Evolutionary conservation across 495 filamentous ascomycete species (phyloP), one percentile per base, ranked within the genome.

Genomic region (Aspergillus nanangensis): DNA sequence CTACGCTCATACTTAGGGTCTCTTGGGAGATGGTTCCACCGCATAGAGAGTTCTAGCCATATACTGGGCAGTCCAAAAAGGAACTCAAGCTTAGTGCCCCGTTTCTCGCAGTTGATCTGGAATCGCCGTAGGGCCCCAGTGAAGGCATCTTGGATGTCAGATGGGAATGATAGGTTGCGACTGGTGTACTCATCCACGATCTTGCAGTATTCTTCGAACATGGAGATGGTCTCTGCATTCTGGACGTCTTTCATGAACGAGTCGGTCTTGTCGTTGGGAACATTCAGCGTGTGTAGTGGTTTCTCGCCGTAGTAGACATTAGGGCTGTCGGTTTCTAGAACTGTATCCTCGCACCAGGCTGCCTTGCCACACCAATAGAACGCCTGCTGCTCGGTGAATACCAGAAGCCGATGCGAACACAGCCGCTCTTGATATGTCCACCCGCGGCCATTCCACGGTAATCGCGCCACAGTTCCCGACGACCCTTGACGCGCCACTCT

Each of bases 361-460:
- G 35, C 35, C 14, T 38, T 14, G 15, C 14, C 9, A 18, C 67
- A 71, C 13, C 55, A 47, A 46, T 57, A 71, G 31, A 41, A 52
- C 1, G 66, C 31, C 23, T 56, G 47, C 10, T 47, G 43, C 10
- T 27, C 44, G 1, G 55, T 61, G 40, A 66, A 69, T 35, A 60
- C 23, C 2, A 71, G 38, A 3, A 53, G 31, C 5, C 67, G 52
- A 17, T 50, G 52, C 17, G 66, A 66, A 4, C 70, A 33, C 2
- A 69, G 39, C 10, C 53, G 53, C 38, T 71, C 69, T 43, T 72
- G 66, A 38, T 62, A 70, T n/a, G 64, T 67, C 64, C 64, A 67
- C 5, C 47, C 64, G 4, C 63, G 40, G 1, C 44, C 57, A 40
- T 65, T 55, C 64, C 64, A 67, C 38, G 19, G 15, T 23, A 38